Base-by-base conservation (phyloP, 208 protist species). In the Crithidia brevicula region DNA sequence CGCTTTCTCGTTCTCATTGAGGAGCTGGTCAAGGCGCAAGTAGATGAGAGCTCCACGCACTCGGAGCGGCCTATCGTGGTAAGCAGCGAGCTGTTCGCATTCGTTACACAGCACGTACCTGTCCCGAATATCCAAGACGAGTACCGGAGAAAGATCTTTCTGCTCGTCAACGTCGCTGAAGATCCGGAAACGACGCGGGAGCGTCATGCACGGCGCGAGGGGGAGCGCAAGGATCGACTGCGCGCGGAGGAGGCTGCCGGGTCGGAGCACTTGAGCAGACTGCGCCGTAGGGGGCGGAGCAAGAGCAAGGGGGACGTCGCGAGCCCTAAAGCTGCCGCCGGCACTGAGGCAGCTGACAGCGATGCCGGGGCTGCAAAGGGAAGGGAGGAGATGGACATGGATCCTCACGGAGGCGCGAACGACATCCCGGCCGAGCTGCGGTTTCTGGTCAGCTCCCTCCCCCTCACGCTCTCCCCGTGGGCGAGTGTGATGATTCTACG, bases 51-150 rank as follows among this genome's bases (percentile, higher is more conserved):
- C 38, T 63, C 77, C 10, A 40, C 38, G 23, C 47, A 74, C n/a
- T 65, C 68, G 13, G 65, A 81, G 38, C 72, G 65, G n/a, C 76
- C 75, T n/a, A 87, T 85, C 50, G 80, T 94, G 67, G 70, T 92
- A 28, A 94, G 84, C 76, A 77, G 77, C 3, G 84, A 87, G 56
- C 81, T 95, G 22, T 89, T 88, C 64, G 67, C 70, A 45, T 96
- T 94, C 63, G 81, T 96, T 61, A 86, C 82, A 34, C 57, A 81
- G 34, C 80, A 92, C 64, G 83, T 96, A 10, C 83, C 82, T 13
- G 72, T 96, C 22, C 88, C 91, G 11, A 96, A 94, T 69, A 94
- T 96, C 53, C 91, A 96, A 51, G 91, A 96, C 69, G 88, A 93
- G 64, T 96, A 96, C 76, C 84, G 91, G 4, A 84, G 91, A 31